Evolutionary conservation across 257 asterid species (phyloP).

Genomic region (Solanum etuberosum): DNA sequence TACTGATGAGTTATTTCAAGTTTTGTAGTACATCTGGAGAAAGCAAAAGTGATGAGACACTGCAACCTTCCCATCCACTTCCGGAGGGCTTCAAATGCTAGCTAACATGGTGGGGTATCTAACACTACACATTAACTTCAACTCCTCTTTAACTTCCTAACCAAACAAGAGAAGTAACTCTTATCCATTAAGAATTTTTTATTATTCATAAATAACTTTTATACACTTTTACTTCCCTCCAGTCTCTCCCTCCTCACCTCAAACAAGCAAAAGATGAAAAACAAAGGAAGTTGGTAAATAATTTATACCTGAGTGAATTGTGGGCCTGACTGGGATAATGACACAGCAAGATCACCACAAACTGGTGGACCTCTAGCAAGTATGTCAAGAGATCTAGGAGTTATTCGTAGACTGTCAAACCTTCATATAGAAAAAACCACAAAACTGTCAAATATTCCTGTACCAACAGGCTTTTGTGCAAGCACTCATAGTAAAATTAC

Average conservation of each 20-base stretch:
- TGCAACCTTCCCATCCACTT: background rate
- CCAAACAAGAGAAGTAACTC: background rate
- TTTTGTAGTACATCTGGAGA: background rate
- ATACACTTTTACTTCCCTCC: background rate
- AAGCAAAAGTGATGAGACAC: background rate
- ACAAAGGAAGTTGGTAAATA: background rate
- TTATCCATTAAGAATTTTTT: background rate
- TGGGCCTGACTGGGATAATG: conserved; percentile 93
- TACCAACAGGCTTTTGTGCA: conserved; percentile 1
- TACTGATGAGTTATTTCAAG: background rate
- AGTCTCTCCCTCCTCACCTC: background rate
- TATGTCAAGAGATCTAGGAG: conserved; percentile 98
- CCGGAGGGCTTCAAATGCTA: background rate
- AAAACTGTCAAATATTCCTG: conserved; percentile 19
- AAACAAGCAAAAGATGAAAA: background rate
- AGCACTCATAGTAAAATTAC: background rate
- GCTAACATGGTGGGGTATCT: background rate
- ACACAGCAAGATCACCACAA: conserved; percentile 99
- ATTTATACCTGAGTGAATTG: conserved; percentile 83
- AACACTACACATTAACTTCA: background rate
- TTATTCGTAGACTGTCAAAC: conserved; percentile 95
- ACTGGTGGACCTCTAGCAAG: conserved; percentile 96
- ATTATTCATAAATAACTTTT: background rate
- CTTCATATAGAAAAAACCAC: conserved; percentile 31
- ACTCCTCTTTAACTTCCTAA: background rate